Conservation (phyloP, 768 basidiomycete genomes). For the Paxillus rubicundulus region DNA sequence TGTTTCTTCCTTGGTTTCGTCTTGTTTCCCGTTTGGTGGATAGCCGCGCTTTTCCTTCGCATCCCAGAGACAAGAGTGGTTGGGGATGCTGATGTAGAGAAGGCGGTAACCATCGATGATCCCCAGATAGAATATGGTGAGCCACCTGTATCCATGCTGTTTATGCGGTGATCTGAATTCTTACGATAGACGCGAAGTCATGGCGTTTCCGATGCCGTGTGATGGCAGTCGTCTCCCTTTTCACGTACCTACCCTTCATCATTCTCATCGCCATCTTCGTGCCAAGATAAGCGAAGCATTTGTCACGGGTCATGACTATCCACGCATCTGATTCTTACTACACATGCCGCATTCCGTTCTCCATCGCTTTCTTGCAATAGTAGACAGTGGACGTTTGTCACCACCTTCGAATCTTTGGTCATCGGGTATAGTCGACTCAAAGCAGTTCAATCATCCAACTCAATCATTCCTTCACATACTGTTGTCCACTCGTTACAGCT, state of each 20-base stretch:
- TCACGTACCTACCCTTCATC: conserved; percentile 81
- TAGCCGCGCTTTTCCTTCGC: conserved; percentile 51
- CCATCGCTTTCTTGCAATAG: conserved; percentile 19
- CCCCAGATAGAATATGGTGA: conserved; percentile 76
- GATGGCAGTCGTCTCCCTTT: conserved; percentile 61
- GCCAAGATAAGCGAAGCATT: conserved; percentile 25
- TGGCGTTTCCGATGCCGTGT: conserved; percentile 78
- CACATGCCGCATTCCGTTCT: conserved; percentile 7
- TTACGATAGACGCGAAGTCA: conserved; percentile 56
- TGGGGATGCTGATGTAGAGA: conserved; percentile 56
- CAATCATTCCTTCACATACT: conserved; percentile 20
- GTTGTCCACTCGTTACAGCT: conserved; percentile 21
- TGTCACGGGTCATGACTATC: conserved; percentile 6
- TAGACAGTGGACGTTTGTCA: conserved; percentile 16
- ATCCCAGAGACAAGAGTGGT: conserved; percentile 64
- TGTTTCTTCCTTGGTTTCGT: conserved; percentile 73
- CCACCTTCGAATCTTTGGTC: conserved; percentile 10
- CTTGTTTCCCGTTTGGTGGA: conserved; percentile 59
- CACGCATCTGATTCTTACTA: conserved; percentile 3
- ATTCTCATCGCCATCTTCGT: conserved; percentile 67
- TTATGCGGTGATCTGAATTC: conserved; percentile 5
- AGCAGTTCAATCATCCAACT: conserved; percentile 9
- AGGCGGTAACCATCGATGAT: conserved; percentile 71
- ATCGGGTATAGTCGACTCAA: conserved; percentile 4
- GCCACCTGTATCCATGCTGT: conserved; percentile 22